Base-by-base conservation (phyloP, 2,329 filamentous ascomycete species). In the Hypoxylon sp. region DNA sequence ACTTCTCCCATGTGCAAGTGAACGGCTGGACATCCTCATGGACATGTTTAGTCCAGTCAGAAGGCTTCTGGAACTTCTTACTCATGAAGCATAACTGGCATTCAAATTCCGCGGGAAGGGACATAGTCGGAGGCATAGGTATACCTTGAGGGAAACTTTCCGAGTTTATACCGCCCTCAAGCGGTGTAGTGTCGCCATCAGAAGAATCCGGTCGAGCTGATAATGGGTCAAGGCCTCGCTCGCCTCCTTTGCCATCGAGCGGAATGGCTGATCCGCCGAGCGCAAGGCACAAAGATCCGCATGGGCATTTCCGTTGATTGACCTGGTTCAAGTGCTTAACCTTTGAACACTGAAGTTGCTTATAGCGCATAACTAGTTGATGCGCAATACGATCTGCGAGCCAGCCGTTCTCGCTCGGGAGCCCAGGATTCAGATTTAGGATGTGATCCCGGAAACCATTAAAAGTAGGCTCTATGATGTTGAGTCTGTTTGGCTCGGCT, bases 1-100 rank as follows among this genome's bases (percentile, higher is more conserved):
- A 97, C 55, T 89, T 86, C 1, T 92, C 89, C 82, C 95, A 97
- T 0, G 94, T 97, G 80, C 94, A 98, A 2, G 93, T 97, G 73
- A 97, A 97, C 0, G 94, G 94, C 77, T 96, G 92, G 0, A 97
- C 89, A 77, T 98, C 94, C 80, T 97, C 94, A 74, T 97, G 93
- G 0, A 98, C 93, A 76, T 98, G 94, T 78, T 98, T 97, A 1
- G 94, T 97, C 94, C 94, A 98, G 79, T 98, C 94, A 0, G 94
- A 97, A 15, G 94, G 94, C 79, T 97, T 97, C 74, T 91, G 88
- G 74, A 96, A 94, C 74, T 90, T 93, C 83, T 96, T 97, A 57
- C 90, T 87, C 73, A 91, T 89, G 82, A 93, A 97, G 81, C 94
- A 97, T 21, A 97, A 83, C 39, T 92, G 91, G 73, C 94, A 98